Evolutionary conservation across 2,329 filamentous ascomycete genomes (phyloP), one percentile per base, ranked within the genome.

Genomic region (Penicillium polonicum): DNA sequence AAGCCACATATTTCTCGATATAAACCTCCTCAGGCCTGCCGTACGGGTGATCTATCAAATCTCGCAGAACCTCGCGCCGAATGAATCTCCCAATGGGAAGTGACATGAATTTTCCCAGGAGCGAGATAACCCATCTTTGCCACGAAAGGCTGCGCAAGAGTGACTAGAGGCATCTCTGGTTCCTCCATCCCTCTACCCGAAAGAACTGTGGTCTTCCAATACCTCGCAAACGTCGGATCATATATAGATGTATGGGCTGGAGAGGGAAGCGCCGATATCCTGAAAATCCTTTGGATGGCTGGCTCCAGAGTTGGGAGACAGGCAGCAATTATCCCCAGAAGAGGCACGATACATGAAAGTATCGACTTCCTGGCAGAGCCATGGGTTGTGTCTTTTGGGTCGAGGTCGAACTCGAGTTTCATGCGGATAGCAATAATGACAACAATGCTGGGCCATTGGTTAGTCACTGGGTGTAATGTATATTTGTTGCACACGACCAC

Each of bases 71-170:
- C 64, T 9, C 65, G 55, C 21, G 65, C 48, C 15, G 65, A 67
- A 61, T 65, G 65, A 48, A 67, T 65, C 29, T 67, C 65, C 65
- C 65, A 67, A 36, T 67, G 58, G 3, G 63, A 67, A 15, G 63
- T 67, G 36, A 67, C 63, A 19, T 61, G 60, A 36, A 67, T 67
- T 45, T 60, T 57, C 5, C 62, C 65, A 5, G 58, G 55, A 46
- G 58, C 58, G 51, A 60, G 58, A 54, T 62, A 58, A 29, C 58
- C 52, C 21, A 61, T 63, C 43, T 62, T 67, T 4, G 46, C 49
- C 44, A 56, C 50, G n/a, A 53, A 42, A 42, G 61, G 57, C 38
- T 56, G 58, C 4, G 57, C 21, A 13, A 59, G 44, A 12, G 51
- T 60, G 2, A 66, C 61, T 17, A 65, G 48, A 23, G 50, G 64